Evolutionary conservation across 2,329 filamentous ascomycete species (phyloP).

Genomic region (Aspergillus sp.): DNA sequence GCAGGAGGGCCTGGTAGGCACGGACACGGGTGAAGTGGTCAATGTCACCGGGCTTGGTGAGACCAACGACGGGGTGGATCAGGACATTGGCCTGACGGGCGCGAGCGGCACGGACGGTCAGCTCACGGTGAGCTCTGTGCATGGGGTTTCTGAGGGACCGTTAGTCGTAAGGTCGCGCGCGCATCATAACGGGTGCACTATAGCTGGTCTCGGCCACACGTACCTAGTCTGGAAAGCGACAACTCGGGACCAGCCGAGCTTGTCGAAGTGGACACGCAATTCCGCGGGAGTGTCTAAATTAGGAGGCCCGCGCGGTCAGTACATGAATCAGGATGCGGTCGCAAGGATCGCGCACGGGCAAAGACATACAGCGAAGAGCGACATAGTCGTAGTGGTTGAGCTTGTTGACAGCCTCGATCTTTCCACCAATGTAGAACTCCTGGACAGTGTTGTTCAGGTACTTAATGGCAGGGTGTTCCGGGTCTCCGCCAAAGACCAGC

Average conservation of each 20-base stretch:
- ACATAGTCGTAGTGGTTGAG: conserved; percentile 99
- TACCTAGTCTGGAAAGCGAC: conserved; percentile 92
- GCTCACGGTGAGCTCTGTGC: conserved; percentile 96
- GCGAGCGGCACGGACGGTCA: conserved; percentile 94
- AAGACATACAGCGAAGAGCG: conserved; percentile 77
- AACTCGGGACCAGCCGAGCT: conserved; percentile 96
- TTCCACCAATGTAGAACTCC: conserved; percentile 93
- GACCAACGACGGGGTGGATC: conserved; percentile 96
- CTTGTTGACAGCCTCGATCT: conserved; percentile 91
- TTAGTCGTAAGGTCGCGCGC: conserved; percentile 1
- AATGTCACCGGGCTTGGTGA: conserved; percentile 99
- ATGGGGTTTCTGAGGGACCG: conserved; percentile 75
- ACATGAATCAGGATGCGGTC: background rate
- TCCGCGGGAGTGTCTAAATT: conserved; percentile 81
- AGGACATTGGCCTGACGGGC: conserved; percentile 97
- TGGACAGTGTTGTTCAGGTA: conserved; percentile 79
- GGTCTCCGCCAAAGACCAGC: conserved; percentile 90
- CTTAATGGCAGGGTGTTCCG: conserved; percentile 87
- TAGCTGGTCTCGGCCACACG: conserved; percentile 5
- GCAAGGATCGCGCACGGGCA: background rate
- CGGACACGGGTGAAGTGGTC: conserved; percentile 99
- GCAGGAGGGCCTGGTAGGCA: conserved; percentile 95
- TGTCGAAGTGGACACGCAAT: conserved; percentile 95
- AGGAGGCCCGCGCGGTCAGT: conserved; percentile 12
- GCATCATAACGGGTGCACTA: background rate